phyloP scores from a whole-genome alignment of 148 eudicot genomes.

The Silene conica region DNA sequence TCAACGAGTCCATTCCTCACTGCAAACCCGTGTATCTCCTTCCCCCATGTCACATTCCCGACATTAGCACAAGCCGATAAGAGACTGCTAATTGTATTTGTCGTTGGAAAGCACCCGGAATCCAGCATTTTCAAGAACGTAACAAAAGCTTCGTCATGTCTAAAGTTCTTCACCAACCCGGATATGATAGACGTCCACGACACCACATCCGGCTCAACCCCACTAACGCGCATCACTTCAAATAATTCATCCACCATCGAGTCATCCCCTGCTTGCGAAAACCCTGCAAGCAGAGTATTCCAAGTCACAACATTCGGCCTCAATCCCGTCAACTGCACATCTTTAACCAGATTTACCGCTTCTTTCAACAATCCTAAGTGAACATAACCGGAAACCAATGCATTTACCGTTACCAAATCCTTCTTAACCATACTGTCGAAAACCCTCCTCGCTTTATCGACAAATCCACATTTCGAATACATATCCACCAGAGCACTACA shows the following conservation, averaged over 20 bases:
- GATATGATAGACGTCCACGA: constrained; percentile 82
- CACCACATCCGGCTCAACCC: constrained; percentile 74
- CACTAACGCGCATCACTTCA: constrained; percentile 41
- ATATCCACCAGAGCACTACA: constrained; percentile 65
- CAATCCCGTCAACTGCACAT: constrained; percentile 34
- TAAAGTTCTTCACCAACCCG: constrained; percentile 63
- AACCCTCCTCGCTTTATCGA: constrained; percentile 54
- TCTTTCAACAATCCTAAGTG: constrained; percentile 51
- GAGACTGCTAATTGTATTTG: constrained; percentile 65
- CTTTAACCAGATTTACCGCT: constrained; percentile 53
- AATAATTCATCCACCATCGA: constrained; percentile 55
- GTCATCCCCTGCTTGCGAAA: constrained; percentile 59
- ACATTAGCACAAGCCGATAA: constrained; percentile 69
- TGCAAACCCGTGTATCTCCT: constrained; percentile 72
- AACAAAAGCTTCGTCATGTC: constrained; percentile 44
- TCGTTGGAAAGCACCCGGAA: constrained; percentile 41
- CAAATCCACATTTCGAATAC: constrained; percentile 64
- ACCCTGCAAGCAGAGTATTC: constrained; percentile 74
- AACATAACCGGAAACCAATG: constrained; percentile 68
- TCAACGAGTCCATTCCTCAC: constrained; percentile 42
- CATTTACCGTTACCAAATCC: constrained; percentile 67
- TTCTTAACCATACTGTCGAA: constrained; percentile 45
- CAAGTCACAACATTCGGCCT: constrained; percentile 70
- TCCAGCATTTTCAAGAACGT: constrained; percentile 56
- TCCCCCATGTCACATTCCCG: constrained; percentile 52